Conservation (phyloP, 192 early-diverging fungal species). For the Chytriomyces hyalinus region DNA sequence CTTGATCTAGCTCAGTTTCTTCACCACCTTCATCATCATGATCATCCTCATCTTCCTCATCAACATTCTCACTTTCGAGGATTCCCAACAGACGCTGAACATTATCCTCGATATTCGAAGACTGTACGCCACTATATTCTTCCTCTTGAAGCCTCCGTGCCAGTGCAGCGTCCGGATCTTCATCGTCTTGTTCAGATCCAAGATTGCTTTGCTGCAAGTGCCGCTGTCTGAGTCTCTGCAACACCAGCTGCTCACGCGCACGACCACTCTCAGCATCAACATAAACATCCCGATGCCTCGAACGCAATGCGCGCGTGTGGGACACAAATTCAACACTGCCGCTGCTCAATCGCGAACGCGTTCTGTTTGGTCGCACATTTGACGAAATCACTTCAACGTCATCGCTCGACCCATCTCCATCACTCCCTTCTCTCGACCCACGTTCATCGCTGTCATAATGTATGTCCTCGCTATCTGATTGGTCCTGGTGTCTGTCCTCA, state of each 20-base stretch:
- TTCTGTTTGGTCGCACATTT: not conserved
- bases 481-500: too few species aligned
- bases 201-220: too few species aligned
- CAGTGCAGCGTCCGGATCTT: constrained; percentile 9
- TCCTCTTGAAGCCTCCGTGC: constrained; percentile 24
- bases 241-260: too few species aligned
- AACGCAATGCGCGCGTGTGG: too few species aligned
- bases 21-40: not conserved
- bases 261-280: too few species aligned
- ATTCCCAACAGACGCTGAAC: not conserved
- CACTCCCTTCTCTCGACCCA: not conserved
- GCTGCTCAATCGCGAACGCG: too few species aligned
- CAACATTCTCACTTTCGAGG: not conserved
- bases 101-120: constrained; percentile 7
- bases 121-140: constrained; percentile 16
- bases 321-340: too few species aligned
- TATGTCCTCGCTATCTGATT: not conserved
- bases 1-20: not conserved
- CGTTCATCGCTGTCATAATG: not conserved
- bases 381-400: constrained; percentile 12
- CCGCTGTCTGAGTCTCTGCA: too few species aligned
- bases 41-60: not conserved
- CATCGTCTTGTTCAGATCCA: not conserved
- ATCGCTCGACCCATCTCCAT: not conserved
- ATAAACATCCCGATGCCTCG: too few species aligned